phyloP scores from a whole-genome alignment of 1,284 basidiomycete genomes.

The Tilletia walkeri region DNA sequence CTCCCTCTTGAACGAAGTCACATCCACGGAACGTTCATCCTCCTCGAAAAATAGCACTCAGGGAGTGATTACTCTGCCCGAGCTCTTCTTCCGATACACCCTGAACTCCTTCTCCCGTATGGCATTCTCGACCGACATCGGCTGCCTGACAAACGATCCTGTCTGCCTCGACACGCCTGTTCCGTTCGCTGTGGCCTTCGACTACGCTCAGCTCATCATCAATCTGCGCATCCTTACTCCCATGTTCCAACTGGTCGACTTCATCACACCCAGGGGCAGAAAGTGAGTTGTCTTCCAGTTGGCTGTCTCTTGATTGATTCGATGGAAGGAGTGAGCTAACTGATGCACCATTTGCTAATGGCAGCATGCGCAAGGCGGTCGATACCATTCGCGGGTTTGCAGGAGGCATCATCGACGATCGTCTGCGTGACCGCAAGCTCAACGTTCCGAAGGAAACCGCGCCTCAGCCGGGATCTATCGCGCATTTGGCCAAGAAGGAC shows the following conservation, averaged over 20 bases:
- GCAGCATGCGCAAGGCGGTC: conserved; percentile 20
- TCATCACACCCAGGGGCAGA: conserved; percentile 27
- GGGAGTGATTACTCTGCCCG: conserved; percentile 28
- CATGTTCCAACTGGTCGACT: conserved; percentile 34
- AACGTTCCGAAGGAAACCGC: neutral
- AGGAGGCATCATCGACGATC: conserved; percentile 37
- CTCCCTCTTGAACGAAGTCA: conserved; percentile 29
- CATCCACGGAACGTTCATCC: no score
- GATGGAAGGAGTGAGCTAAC: no score
- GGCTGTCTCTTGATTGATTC: neutral
- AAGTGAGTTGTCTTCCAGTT: conserved; percentile 11
- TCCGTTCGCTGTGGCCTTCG: conserved; percentile 51
- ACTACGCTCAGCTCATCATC: conserved; percentile 49
- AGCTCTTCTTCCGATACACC: conserved; percentile 36
- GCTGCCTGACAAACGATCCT: conserved; percentile 32
- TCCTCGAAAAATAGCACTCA: neutral
- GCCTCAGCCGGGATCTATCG: neutral
- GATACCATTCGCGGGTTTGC: conserved; percentile 32
- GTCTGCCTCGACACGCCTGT: conserved; percentile 40
- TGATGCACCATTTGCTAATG: no score
- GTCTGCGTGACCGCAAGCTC: conserved; percentile 21
- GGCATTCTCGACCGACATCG: conserved; percentile 27
- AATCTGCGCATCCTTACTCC: conserved; percentile 40
- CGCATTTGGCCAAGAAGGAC: conserved; percentile 24
- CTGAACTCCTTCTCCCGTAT: conserved; percentile 20